Evolutionary conservation across 352 stramenopile species (phyloP), one percentile per base, ranked within the genome.

Genomic region (Phytopythium sindhum): DNA sequence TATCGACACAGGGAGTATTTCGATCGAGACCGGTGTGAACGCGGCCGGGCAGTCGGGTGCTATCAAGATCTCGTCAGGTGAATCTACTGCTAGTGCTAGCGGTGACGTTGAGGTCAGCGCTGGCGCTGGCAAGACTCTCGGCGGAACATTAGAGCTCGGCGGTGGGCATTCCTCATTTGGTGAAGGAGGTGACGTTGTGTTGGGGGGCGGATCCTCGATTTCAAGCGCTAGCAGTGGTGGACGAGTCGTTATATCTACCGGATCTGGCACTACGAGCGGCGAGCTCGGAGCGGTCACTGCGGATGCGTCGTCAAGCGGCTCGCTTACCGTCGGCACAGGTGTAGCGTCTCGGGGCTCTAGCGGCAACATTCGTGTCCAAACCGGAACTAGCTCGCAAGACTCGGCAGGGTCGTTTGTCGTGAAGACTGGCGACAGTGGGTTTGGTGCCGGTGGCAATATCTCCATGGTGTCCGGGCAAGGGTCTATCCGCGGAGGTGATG

Each of bases 41-140:
- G 44, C 21, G 33, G 56, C 45, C 54, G 63, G 63, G 3, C 61
- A 63, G 4, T 68, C 72, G 15, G 72, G 72, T 15, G 48, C 28
- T 39, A 60, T 78, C 23, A 65, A 44, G 44, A 73, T 78, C 21
- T 71, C 65, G 19, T 74, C 72, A 54, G 72, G 72, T 47, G 61
- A 54, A 23, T 75, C 72, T 11, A 61, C 31, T 28, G 52, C 15
- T 21, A 63, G 64, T 12, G 50, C 67, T 15, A 75, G 72, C 48
- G 72, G 72, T 10, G 51, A 65, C 53, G 48, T 78, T 15, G 44
- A 65, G 39, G 23, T 78, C 33, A 67, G 56, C 55, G 68, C 69
- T 69, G 72, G 72, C 17, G 54, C 37, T 6, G 56, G 64, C 23
- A 61, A 45, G 2, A 57, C 61, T 31, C 57, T 41, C 45, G 70